Percentiles rank a stretch among this genome's conserved stretches.
Conservation (phyloP, 768 basidiomycete species). For the Termitomyces sp. region DNA sequence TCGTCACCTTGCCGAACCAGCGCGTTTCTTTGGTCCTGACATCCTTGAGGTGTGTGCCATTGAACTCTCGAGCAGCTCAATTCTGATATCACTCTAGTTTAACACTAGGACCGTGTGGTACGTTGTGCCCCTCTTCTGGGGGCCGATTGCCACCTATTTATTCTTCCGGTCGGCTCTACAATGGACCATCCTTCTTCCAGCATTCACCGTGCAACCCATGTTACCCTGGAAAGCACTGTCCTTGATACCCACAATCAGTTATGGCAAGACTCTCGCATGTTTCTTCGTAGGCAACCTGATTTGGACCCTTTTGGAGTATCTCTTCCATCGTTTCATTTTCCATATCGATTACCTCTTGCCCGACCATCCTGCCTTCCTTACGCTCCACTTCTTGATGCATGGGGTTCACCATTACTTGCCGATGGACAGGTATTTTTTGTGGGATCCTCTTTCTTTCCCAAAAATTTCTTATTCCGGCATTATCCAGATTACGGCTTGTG, state of each 20-base stretch:
- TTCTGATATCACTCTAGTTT: slow-evolving; percentile 37
- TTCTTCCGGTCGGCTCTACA: slow-evolving; percentile 79
- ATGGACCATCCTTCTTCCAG: slow-evolving; percentile 69
- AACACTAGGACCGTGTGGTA: slow-evolving; percentile 91
- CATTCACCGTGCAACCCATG: slow-evolving; percentile 53
- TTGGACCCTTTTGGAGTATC: slow-evolving; percentile 95
- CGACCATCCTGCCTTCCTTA: slow-evolving; percentile 74
- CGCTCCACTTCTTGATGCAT: slow-evolving; percentile 88
- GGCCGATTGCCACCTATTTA: slow-evolving; percentile 79
- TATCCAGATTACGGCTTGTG: slow-evolving; percentile 76
- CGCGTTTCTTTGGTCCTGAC: slow-evolving; percentile 80
- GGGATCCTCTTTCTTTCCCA: not conserved
- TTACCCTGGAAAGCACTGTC: slow-evolving; percentile 50
- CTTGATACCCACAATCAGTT: slow-evolving; percentile 45
- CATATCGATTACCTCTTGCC: slow-evolving; percentile 89
- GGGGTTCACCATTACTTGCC: slow-evolving; percentile 98
- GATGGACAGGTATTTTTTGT: slow-evolving; percentile 74
- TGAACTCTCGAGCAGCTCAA: not conserved
- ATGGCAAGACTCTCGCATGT: slow-evolving; percentile 55
- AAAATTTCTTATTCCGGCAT: not conserved
- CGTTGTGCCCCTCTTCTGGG: slow-evolving; percentile 89
- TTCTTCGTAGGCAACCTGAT: slow-evolving; percentile 85
- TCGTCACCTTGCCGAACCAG: slow-evolving; percentile 77
- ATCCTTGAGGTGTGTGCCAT: slow-evolving; percentile 65
- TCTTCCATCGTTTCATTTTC: slow-evolving; percentile 94